Base-by-base conservation (phyloP, 2,329 filamentous ascomycete genomes). In the Fusarium staphyleae region DNA sequence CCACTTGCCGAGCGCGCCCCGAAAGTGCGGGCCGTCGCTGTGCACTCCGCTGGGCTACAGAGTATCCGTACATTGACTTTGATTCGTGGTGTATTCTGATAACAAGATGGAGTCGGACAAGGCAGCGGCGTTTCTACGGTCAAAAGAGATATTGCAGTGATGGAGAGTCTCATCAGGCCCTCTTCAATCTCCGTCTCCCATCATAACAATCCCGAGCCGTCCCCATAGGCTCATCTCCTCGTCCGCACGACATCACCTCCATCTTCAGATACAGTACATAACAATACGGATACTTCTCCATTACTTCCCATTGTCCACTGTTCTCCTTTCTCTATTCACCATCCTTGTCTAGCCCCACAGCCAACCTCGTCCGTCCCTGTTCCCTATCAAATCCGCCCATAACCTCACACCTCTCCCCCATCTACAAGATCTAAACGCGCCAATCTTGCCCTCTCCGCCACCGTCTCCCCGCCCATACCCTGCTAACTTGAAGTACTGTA, bases 371-470 rank as follows among this genome's bases (percentile, higher is more conserved):
- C 35, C 18, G 32, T 32, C 30, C 33, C 14, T n/a, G 13, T 7
- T 12, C 28, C 4, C 15, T 28, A 33, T 36, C 36, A 30, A 29
- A 24, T 37, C 14, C 15, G 18, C 47, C 36, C 52, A 42, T 22
- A 59, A 33, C 36, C 28, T 45, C 26, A 28, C 24, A 44, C 54
- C 40, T 48, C 37, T 51, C 50, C 55, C 28, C 41, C n/a, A 45
- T 60, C 45, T 56, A 51, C 44, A 59, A 55, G 52, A 26, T 46
- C 18, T n/a, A 28, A 29, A 22, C 24, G 37, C 19, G n/a, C 7
- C 4, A 15, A 11, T 10, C n/a, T 10, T 35, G 11, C 15, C 10
- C 33, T 16, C 3, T 36, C 7, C 32, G 9, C 32, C 10, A 11
- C 14, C 9, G 5, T 15, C 11, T 36, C 33, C 16, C 15, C 14